These are phyloP conservation scores for Lippia alba DNA, from an alignment of 305 asterid genomes.

Conservation along the genomic window DNA sequence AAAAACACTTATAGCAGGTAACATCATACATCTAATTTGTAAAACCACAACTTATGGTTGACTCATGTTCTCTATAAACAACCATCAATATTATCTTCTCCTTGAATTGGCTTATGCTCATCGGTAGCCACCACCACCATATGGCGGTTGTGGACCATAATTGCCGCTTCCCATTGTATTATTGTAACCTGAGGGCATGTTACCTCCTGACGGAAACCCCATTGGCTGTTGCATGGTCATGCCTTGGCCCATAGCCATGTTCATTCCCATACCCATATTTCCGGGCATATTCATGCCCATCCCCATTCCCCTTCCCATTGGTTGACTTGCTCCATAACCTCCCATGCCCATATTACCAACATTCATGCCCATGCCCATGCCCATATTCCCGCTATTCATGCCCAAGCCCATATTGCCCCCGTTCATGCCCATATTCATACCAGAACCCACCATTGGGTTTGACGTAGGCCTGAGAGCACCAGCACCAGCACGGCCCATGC, in stretches of 20 bases:
- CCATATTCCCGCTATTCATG: constrained; percentile 42
- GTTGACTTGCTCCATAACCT: no score
- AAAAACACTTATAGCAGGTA: constrained; percentile 34
- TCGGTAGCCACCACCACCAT: constrained; percentile 84
- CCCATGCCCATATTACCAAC: constrained; percentile 46
- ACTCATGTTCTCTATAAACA: constrained; percentile 42
- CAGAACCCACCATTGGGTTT: constrained; percentile 65
- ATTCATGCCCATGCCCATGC: constrained; percentile 48
- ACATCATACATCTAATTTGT: constrained; percentile 30
- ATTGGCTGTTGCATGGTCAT: constrained; percentile 65
- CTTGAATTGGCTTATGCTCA: constrained; percentile 34
- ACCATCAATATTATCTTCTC: constrained; percentile 29
- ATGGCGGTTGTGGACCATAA: constrained; percentile 65
- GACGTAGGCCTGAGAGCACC: constrained; percentile 64
- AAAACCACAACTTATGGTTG: constrained; percentile 32
- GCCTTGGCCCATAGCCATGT: constrained; percentile 47
- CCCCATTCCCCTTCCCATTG: no score
- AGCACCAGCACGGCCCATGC: constrained; percentile 86
- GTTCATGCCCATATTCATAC: constrained; percentile 57
- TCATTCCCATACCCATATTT: no score
- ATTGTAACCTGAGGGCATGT: constrained; percentile 67
- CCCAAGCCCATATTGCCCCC: constrained; percentile 33
- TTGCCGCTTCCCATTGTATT: constrained; percentile 69
- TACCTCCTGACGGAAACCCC: constrained; percentile 69
- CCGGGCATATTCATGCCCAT: no score